Conservation (phyloP, 2,329 filamentous ascomycete species). For the Teratosphaeria zuluensis region DNA sequence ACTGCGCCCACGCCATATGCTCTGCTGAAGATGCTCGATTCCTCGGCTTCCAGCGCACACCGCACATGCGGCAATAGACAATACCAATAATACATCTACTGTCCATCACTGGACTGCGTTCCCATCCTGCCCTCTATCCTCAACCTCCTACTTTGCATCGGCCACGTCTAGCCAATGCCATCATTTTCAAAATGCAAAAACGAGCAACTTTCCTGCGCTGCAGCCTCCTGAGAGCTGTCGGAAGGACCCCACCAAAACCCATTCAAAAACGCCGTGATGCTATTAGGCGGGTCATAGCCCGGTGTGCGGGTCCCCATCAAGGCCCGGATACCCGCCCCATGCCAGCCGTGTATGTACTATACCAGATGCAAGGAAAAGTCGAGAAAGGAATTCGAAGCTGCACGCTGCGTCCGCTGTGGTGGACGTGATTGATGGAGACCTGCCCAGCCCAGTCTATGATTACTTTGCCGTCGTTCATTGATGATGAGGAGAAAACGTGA, state of each 20-base stretch:
- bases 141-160: neutral
- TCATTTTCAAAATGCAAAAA: neutral
- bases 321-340: neutral
- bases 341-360: neutral
- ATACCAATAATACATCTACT: neutral
- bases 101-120: neutral
- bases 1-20: neutral
- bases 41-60: neutral
- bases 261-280: neutral
- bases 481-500: neutral
- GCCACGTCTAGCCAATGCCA: neutral
- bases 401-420: neutral
- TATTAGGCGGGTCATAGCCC: neutral
- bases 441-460: neutral
- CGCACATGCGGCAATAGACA: neutral
- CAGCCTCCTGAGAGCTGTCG: neutral
- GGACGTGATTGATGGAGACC: neutral
- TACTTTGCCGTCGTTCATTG: neutral
- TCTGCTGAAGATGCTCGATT: neutral
- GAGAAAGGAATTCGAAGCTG: neutral
- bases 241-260: neutral
- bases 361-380: neutral
- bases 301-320: neutral
- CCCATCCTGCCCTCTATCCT: neutral
- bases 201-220: neutral